Base-by-base conservation (phyloP, 2,329 filamentous ascomycete species). In the Penicillium sp. region DNA sequence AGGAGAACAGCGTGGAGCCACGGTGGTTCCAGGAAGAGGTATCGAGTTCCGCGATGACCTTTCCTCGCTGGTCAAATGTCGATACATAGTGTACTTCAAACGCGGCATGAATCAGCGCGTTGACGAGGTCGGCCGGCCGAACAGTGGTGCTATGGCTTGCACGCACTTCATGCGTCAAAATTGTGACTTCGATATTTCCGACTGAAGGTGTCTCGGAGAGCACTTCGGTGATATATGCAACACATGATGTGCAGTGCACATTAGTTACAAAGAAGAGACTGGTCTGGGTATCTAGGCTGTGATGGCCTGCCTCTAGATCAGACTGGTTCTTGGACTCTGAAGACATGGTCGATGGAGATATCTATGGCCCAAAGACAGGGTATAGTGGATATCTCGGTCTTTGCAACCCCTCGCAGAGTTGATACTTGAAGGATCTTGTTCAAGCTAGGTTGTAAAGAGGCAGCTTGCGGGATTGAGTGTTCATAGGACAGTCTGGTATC, bases 201-300 rank as follows among this genome's bases (percentile, higher is more conserved):
- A 77, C 68, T 5, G 74, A 67, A 14, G 64, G 64, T 5, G 72
- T 64, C 40, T 72, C 67, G 0, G 67, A 70, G 1, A 80, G 66
- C n/a, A 78, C 69, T 62, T 77, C 75, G 33, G 72, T 72, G 44
- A 77, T 73, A 61, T 78, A 76, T 43, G 75, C 67, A 22, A 80
- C 75, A 55, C 78, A 80, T 19, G 77, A 79, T 16, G 77, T 67
- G 61, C 78, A 80, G 62, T 80, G 78, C 37, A 80, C 73, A 56
- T 80, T 80, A 55, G 74, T 75, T 47, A 78, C 75, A 53, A 78
- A 73, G 30, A 79, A 73, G 22, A 72, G 61, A 57, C 68, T 73
- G 48, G 53, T 62, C 48, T 61, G 61, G 8, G 28, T 47, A 35
- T 54, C 37, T 5, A 11, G 12, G 3, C 50, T 48, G 26, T 42